Evolutionary conservation across 108 stramenopile species (phyloP), one percentile per base, ranked within the genome.

Genomic region (Cyclotella kingstonii): DNA sequence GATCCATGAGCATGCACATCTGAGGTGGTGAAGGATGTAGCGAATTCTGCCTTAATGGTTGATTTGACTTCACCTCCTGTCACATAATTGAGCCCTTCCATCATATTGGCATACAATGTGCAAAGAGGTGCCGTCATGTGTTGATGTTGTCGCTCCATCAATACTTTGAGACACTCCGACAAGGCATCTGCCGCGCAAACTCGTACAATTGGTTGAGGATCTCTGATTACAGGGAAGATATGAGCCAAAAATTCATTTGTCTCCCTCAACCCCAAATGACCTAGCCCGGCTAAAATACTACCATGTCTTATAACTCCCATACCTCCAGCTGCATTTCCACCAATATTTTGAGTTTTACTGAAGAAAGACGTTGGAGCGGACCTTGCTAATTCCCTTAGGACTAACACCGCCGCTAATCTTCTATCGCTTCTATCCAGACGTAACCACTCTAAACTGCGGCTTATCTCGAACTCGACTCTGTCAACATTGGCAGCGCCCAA

Each of bases 341-440:
- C 43, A n/a, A 38, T 18, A 25, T 84, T 84, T 46, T 75, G 81
- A 22, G 91, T 96, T 58, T 89, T 87, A 39, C 80, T 78, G 65
- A 89, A 90, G 57, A 98, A 94, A 18, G 92, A 71, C 0, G 96
- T 93, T 0, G 96, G 97, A 19, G 97, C 95, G 73, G 91, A 90
- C 14, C 60, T 57, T 9, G 96, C 95, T 42, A 97, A 72, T 77
- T 97, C 91, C 45, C 87, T 87, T 33, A 96, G 61, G 9, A 92
- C 78, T 33, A 95, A 60, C 36, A 88, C 86, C 5, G 96, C 93
- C 5, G 96, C 95, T 27, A 97, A 78, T 45, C 84, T 65, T 62
- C 90, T 66, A 62, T 92, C 86, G 7, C 86, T 85, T 19, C 86
- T 61, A 41, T 89, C 91, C 9, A 83, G 64, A 44, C 83, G 63